Base-by-base conservation (phyloP, 805 yeast genomes). In the Candida pseudoglaebosa region DNA sequence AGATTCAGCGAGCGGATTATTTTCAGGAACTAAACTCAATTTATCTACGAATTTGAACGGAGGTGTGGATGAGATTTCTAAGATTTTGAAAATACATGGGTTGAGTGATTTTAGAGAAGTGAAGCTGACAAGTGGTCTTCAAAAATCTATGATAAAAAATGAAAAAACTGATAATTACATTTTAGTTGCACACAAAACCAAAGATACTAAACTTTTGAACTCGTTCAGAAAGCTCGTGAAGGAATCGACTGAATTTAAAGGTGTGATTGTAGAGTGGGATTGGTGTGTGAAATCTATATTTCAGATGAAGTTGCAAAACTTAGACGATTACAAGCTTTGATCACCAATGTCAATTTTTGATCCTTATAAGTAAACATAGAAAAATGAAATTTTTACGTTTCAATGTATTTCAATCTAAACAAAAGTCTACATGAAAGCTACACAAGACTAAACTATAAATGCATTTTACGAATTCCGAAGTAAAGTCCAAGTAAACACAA, bases 71-170 rank as follows among this genome's bases (percentile, higher is more conserved):
- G 70, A 78, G 2, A 72, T 84, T 5, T 61, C 75, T 5, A 69
- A 73, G 32, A 80, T 86, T 17, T 61, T 85, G 5, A 61, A 57
- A 24, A 72, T 80, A 1, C 89, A 86, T 52, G 90, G 89, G 0
- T 70, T 61, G 33, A n/a, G 37, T 9, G 57, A 56, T 1, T 37
- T 41, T 24, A 48, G 46, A 24, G 48, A 70, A 16, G 44, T 48
- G 34, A 56, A 49, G 38, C 54, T 48, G 12, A 24, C 50, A 1
- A 38, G 28, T 12, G 16, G 39, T 8, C 26, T 22, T 8, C 32
- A 36, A 16, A 29, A 24, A 15, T 36, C 42, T 19, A 3, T 13
- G 2, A 6, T 30, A 4, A n/a, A 20, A 2, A 22, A 24, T 9
- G 26, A 31, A 6, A 4, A 32, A 17, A 20, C 15, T 5, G 30